Base-by-base conservation (phyloP, 495 filamentous ascomycete species). In the Penicillium simplicissimum region DNA sequence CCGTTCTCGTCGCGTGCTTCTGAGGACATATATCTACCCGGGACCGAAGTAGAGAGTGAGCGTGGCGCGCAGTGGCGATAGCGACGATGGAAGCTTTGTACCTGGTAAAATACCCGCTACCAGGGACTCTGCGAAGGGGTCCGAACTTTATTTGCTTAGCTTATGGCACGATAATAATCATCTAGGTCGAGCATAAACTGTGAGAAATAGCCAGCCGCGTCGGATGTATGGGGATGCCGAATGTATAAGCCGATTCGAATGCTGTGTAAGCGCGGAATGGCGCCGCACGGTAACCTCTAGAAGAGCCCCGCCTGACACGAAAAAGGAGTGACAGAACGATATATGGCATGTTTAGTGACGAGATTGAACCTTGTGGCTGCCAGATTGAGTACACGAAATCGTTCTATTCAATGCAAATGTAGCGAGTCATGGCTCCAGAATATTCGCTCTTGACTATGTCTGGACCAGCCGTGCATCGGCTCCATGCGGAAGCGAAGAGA, bases 181-280 rank as follows among this genome's bases (percentile, higher is more conserved):
- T 9, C 9, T 19, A 55, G 9, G 28, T 31, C 14, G 31, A 40
- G 17, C 19, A 13, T 7, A 15, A 17, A 23, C 25, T 10, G 31
- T 58, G 34, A 54, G 45, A 62, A 62, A 58, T 58, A 14, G 17
- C 23, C 15, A 36, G n/a, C 10, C 38, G 57, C 49, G 6, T 56
- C 58, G 38, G 58, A 60, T 47, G 52, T 64, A 59, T 52, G 33
- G 34, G 35, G 23, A 23, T 53, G 58, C 63, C 67, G 65, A 67
- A 67, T 64, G 55, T 45, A 65, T 54, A 65, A 64, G 67, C 62
- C 65, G 58, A 59, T 23, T 58, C 35, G 66, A 58, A 47, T 42
- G 36, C 28, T 66, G 35, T 67, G 68, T 67, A 60, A 73, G 70
- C 68, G 68, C 70, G 70, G 68, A 73, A 73, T 48, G 21, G 31